These are phyloP conservation scores for Saccharum hybrid DNA, from an alignment of 202 grass and related monocot species.

Conservation along the genomic window DNA sequence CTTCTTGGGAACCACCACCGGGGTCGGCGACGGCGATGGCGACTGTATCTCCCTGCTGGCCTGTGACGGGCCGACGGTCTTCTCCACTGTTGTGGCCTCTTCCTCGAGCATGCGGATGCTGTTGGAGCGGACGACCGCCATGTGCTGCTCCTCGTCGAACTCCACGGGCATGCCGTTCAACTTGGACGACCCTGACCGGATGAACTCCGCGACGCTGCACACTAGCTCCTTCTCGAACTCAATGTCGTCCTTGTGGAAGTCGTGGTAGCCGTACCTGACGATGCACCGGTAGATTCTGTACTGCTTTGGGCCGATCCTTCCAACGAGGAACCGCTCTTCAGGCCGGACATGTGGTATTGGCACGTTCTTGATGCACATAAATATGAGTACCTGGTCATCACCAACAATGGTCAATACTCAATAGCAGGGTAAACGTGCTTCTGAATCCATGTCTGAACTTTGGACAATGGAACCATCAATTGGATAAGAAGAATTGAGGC, in stretches of 20 bases:
- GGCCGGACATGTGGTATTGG: constrained; percentile 69
- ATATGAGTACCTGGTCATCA: constrained; percentile 75
- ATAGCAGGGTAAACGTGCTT: neutral
- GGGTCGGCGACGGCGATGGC: neutral
- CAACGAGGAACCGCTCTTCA: constrained; percentile 82
- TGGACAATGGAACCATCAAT: neutral
- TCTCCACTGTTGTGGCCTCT: constrained; percentile 31
- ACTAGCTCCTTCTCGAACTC: constrained; percentile 93
- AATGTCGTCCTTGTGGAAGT: constrained; percentile 87
- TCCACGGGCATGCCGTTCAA: constrained; percentile 35
- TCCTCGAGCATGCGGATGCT: constrained; percentile 72
- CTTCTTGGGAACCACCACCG: constrained; percentile 48
- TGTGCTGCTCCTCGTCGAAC: constrained; percentile 62
- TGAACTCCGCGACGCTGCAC: constrained; percentile 95
- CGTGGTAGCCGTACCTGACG: constrained; percentile 87
- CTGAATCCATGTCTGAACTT: constrained; percentile 22
- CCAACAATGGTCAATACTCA: neutral
- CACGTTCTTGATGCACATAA: constrained; percentile 92
- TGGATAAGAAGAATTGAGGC: neutral
- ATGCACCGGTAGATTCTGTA: constrained; percentile 91
- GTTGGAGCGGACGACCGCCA: constrained; percentile 73
- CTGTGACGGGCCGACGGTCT: constrained; percentile 44
- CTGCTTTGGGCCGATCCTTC: constrained; percentile 87
- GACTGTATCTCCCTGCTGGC: constrained; percentile 55
- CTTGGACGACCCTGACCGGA: constrained; percentile 55